A percentile compares a stretch with the other conserved stretches of the same genome.
These are phyloP conservation scores for Pythium grandisporangium DNA, from an alignment of 352 stramenopile genomes.

Conservation along the genomic window DNA sequence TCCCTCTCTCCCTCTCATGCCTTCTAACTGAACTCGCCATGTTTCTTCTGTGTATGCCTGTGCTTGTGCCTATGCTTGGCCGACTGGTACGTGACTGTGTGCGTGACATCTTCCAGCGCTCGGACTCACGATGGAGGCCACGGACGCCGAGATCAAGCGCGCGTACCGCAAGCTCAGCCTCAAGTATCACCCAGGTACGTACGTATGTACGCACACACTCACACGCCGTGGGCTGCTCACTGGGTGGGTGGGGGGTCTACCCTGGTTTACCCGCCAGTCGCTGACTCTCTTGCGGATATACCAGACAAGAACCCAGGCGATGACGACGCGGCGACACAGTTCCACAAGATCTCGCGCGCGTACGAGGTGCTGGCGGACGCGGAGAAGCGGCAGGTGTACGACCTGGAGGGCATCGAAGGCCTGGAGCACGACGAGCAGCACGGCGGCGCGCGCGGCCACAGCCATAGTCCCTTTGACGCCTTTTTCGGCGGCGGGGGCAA, in stretches of 20 bases:
- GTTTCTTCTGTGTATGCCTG: too few species aligned
- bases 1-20: too few species aligned
- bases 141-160: slow-evolving; percentile 91
- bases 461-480: slow-evolving; percentile 60
- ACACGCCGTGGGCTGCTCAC: too few species aligned
- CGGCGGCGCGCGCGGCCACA: slow-evolving; percentile 33
- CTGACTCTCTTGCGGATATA: too few species aligned
- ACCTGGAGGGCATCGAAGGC: slow-evolving; percentile 88
- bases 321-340: slow-evolving; percentile 72
- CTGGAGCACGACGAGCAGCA: slow-evolving; percentile 70
- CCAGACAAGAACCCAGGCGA: slow-evolving; percentile 82
- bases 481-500: slow-evolving; percentile 75
- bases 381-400: slow-evolving; percentile 88
- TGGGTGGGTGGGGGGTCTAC: too few species aligned
- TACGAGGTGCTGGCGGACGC: slow-evolving; percentile 89
- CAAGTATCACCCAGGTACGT: slow-evolving; percentile 93
- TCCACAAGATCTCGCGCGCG: slow-evolving; percentile 85
- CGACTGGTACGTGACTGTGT: too few species aligned
- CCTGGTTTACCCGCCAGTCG: too few species aligned
- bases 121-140: slow-evolving; percentile 71
- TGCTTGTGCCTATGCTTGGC: too few species aligned
- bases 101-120: slow-evolving; percentile 23
- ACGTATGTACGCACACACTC: slow-evolving; percentile 4
- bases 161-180: slow-evolving; percentile 93
- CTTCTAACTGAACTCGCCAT: too few species aligned